phyloP scores from a whole-genome alignment of 352 stramenopile species.

The Phytophthora colocasiae region DNA sequence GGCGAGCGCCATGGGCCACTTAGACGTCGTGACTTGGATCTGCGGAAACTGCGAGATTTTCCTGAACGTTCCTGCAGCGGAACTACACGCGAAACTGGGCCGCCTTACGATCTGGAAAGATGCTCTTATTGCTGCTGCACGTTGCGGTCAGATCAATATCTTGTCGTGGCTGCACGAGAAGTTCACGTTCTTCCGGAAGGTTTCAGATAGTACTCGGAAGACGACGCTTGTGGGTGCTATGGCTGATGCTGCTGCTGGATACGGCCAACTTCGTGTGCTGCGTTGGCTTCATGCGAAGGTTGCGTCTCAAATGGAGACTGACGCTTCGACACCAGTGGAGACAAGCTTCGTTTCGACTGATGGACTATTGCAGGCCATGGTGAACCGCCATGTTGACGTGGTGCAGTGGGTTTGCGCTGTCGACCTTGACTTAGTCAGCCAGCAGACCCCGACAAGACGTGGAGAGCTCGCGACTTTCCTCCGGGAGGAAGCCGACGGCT shows the following conservation, averaged over 20 bases:
- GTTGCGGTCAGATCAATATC: slow-evolving; percentile 30
- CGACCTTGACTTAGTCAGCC: slow-evolving; percentile 32
- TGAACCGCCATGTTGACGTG: slow-evolving; percentile 45
- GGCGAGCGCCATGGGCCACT: slow-evolving; percentile 39
- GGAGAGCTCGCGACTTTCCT: slow-evolving; percentile 40
- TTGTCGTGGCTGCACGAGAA: slow-evolving; percentile 37
- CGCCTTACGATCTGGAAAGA: slow-evolving; percentile 39
- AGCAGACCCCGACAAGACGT: slow-evolving; percentile 26
- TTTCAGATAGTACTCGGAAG: slow-evolving; percentile 27
- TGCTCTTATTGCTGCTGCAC: slow-evolving; percentile 32
- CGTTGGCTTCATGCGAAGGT: slow-evolving; percentile 37
- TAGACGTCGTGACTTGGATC: slow-evolving; percentile 51
- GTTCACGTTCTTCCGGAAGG: slow-evolving; percentile 38
- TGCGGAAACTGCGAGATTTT: slow-evolving; percentile 46
- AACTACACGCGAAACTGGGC: slow-evolving; percentile 37
- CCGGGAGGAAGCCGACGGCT: slow-evolving; percentile 36
- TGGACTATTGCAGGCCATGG: slow-evolving; percentile 34
- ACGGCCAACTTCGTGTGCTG: slow-evolving; percentile 43
- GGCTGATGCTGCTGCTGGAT: slow-evolving; percentile 36
- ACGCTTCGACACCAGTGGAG: slow-evolving; percentile 6
- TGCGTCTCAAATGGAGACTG: slow-evolving; percentile 19
- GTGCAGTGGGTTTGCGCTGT: slow-evolving; percentile 41
- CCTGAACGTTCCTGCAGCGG: slow-evolving; percentile 30
- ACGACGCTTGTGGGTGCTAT: slow-evolving; percentile 28
- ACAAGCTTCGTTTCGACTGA: slow-evolving; percentile 42